Percentiles rank a stretch among this genome's conserved stretches.
phyloP scores from a whole-genome alignment of 352 stramenopile genomes.

The Phytophthora chlamydospora region DNA sequence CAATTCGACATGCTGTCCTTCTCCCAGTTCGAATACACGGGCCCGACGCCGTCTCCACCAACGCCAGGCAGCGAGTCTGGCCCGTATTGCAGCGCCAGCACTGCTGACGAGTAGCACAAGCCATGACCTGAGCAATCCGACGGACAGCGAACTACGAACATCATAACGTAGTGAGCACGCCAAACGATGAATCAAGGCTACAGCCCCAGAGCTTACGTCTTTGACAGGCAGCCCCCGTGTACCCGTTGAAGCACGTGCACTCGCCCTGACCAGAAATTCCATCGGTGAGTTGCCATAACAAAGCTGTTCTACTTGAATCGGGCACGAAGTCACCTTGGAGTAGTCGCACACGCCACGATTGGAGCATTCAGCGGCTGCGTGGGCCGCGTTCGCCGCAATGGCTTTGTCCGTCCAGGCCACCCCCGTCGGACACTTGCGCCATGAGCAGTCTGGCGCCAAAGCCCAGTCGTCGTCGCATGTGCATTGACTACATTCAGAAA shows the following conservation, averaged over 20 bases:
- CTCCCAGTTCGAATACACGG: constrained; percentile 87
- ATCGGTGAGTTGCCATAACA: background rate
- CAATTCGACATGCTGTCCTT: constrained; percentile 78
- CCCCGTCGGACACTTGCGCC: constrained; percentile 69
- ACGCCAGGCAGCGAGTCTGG: constrained; percentile 42
- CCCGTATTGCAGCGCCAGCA: constrained; percentile 55
- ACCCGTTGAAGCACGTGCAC: constrained; percentile 63
- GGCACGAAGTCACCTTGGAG: constrained; percentile 35
- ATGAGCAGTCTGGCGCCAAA: constrained; percentile 72
- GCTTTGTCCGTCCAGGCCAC: constrained; percentile 86
- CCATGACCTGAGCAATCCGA: constrained; percentile 70
- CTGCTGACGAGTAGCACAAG: constrained; percentile 62
- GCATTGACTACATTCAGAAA: constrained; percentile 50
- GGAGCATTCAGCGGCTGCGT: constrained; percentile 65
- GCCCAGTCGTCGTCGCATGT: constrained; percentile 71
- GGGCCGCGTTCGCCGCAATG: constrained; percentile 52
- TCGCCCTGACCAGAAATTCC: constrained; percentile 41
- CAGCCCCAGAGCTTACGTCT: constrained; percentile 38
- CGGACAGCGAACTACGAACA: constrained; percentile 53
- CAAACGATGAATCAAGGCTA: too few relatives aligned
- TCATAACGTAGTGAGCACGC: too few relatives aligned
- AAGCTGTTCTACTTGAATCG: background rate
- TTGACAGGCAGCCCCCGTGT: constrained; percentile 65
- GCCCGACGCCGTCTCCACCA: constrained; percentile 51
- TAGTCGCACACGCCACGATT: constrained; percentile 72